Base-by-base conservation (phyloP, 805 yeast species). In the Ogataea pignaliae region DNA sequence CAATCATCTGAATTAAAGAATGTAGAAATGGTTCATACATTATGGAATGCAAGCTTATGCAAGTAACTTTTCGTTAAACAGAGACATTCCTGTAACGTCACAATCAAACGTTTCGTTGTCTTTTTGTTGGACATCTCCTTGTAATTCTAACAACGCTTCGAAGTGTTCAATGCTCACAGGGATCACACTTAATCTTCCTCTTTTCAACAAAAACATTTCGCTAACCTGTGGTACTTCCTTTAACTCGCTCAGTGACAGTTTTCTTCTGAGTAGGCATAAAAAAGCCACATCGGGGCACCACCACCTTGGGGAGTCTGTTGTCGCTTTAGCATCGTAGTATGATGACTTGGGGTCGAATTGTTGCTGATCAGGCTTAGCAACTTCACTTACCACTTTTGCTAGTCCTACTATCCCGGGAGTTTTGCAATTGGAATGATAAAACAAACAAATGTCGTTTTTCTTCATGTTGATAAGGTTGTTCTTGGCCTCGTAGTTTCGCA, bases 381-480 rank as follows among this genome's bases (percentile, higher is more conserved):
- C 63, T 8, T 54, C 50, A 10, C 47, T 46, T 4, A 46, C 55
- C 5, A 71, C 72, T 37, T 56, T 55, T 3, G 73, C 71, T 12
- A 74, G 50, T 2, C 83, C 83, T 7, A 76, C 81, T 13, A 79
- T 69, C 0, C 80, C 83, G 1, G 83, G 83, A 3, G 52, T 54
- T 18, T 70, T 68, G 47, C 83, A 72, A 51, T 78, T 78, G 3
- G 82, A 78, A 46, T 78, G 80, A 47, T 78, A 78, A 46, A 79
- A 77, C 8, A 78, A 63, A 21, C 73, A 71, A 9, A 69, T 42
- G 45, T 78, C 83, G 13, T 71, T 75, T 34, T 51, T 50, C 15
- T 59, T 47, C 83, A 79, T 79, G 33, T 63, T 60, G 15, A 69
- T 51, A 70, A 78, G 66, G 46, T 70, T 68, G 50, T 77, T 79